Base-by-base conservation (phyloP, 2,329 filamentous ascomycete genomes). In the Colletotrichum incanum region DNA sequence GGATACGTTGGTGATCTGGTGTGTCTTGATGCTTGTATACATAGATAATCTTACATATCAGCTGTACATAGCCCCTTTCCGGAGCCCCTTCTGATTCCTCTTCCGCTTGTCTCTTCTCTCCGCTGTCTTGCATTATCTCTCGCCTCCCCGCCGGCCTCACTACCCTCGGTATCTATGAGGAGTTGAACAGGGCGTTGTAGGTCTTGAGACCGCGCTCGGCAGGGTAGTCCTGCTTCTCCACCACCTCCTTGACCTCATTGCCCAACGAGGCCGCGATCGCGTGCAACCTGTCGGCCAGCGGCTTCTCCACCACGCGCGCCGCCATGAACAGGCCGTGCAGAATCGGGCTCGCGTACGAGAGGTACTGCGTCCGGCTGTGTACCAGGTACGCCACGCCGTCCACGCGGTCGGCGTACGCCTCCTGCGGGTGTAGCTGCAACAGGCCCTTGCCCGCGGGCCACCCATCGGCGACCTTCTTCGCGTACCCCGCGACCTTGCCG, bases 241-340 rank as follows among this genome's bases (percentile, higher is more conserved):
- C 74, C 73, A 78, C 80, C 61, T 80, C 77, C 54, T 77, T 72
- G n/a, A 86, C 70, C 72, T 87, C 81, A 41, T 77, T 75, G 14
- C 78, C 76, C 31, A 88, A 75, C 5, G 76, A 73, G 45, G 83
- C 78, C n/a, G 81, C 79, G 26, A 86, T 81, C n/a, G 79, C 73
- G 71, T 81, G 75, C 59, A 90, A 77, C 78, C 82, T 75, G 39
- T 67, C 75, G 5, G 80, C 80, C 62, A 85, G 77, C 54, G 77
- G 79, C 34, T 80, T 75, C 60, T 78, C 77, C 54, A 87, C 77
- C 18, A 87, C 79, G 73, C 86, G 78, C 52, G 82, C 78, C 18
- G 88, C 85, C 72, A 84, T 72, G 50, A 83, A 80, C 64, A 90
- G 80, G 26, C 86, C 88, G 76, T 82, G 79, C 61, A 86, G 75